phyloP scores from a whole-genome alignment of 164 flowering plant genomes.

The Chloranthus sessilifolius region DNA sequence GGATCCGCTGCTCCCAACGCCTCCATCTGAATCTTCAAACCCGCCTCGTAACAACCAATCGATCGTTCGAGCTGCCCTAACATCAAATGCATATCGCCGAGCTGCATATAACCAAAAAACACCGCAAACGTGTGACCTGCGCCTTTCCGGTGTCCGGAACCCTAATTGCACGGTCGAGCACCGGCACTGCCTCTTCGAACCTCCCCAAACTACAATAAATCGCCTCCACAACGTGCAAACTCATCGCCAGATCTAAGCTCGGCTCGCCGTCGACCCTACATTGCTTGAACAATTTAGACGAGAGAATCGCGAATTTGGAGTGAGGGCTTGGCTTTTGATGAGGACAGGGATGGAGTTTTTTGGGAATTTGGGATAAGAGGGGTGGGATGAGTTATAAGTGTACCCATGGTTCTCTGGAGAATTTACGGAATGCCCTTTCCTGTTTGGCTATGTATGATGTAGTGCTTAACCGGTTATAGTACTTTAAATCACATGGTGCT shows the following conservation, averaged over 20 bases:
- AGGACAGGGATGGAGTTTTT: too few species aligned
- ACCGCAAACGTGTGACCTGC: slow-evolving; percentile 88
- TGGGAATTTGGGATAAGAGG: too few species aligned
- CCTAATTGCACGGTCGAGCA: slow-evolving; percentile 70
- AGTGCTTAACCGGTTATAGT: too few species aligned
- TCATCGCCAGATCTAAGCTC: slow-evolving; percentile 86
- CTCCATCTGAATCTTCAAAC: slow-evolving; percentile 77
- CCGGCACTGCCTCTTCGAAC: slow-evolving; percentile 94
- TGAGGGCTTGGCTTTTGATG: too few species aligned
- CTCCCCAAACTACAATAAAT: slow-evolving; percentile 86
- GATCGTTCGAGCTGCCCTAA: slow-evolving; percentile 81
- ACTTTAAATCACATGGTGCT: too few species aligned
- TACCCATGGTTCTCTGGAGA: too few species aligned
- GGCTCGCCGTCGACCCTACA: slow-evolving; percentile 68
- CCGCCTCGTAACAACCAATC: slow-evolving; percentile 65
- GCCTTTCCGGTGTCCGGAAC: slow-evolving; percentile 62
- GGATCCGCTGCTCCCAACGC: slow-evolving; percentile 90
- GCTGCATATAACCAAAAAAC: slow-evolving; percentile 94
- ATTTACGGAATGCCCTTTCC: too few species aligned
- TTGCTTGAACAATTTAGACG: slow-evolving; percentile 81
- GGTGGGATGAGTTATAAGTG: too few species aligned
- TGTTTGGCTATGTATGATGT: too few species aligned
- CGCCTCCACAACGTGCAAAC: slow-evolving; percentile 91
- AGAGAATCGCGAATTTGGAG: slow-evolving; percentile 88
- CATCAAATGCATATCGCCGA: slow-evolving; percentile 94